Base-by-base conservation (phyloP, 306 rosid genomes). In the Cercis canadensis region DNA sequence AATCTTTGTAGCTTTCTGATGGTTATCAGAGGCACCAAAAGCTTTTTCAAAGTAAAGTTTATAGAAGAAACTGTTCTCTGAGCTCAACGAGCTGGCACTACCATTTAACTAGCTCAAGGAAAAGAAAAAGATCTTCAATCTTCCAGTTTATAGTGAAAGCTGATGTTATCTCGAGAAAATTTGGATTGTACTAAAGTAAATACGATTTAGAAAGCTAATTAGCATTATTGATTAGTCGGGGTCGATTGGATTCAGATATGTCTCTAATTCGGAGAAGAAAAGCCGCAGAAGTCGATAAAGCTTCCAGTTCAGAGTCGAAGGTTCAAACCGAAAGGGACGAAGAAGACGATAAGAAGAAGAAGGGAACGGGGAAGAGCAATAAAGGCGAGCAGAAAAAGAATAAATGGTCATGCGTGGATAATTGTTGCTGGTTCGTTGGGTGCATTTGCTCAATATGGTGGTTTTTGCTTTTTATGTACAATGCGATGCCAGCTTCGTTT, bases 401-500 rank as follows among this genome's bases (percentile, higher is more conserved):
- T 5, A 83, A 51, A 54, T 91, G 92, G 92, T 87, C 97, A 0
- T 91, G 97, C 63, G 4, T 88, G 5, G 92, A 91, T 65, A 78
- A n/a, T 36, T 91, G 96, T 32, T 91, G 92, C 37, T 91, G 97
- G 97, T 80, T 85, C 7, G 77, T 91, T 0, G 96, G 92, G 0
- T 86, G 83, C 57, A 73, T 88, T 70, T 88, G 97, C 77, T 65
- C 86, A 18, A n/a, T 78, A 3, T 91, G 97, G 96, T 88, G 97
- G 96, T 29, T 88, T 9, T 46, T 90, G 62, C 61, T 90, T 74
- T 88, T 90, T 66, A 45, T 88, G 68, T 90, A 84, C 68, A 78
- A 90, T 37, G 76, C 83, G 53, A 81, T 90, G 95, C 95, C 95
- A 4, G 74, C 89, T 21, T 88, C 90, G n/a, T 75, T 88, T 51